Percentiles rank a stretch among this genome's conserved stretches.
Conservation (phyloP, 2,329 filamentous ascomycete species). For the Arachnomyces sp. region DNA sequence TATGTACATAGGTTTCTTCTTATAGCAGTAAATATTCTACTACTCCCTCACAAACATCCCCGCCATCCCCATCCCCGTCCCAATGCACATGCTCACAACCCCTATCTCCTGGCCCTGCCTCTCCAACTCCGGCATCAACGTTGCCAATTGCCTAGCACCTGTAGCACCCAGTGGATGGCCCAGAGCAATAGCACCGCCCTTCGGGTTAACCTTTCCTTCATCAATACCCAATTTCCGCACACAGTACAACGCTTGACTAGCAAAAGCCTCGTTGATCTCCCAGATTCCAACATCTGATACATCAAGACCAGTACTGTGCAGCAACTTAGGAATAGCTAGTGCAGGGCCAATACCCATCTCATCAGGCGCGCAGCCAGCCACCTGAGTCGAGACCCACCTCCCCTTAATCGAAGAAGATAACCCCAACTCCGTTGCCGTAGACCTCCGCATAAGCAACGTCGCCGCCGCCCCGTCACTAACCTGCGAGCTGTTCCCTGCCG, state of each 20-base stretch:
- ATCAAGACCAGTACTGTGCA: slow-evolving; percentile 58
- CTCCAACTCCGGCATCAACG: slow-evolving; percentile 61
- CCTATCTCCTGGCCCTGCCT: slow-evolving; percentile 63
- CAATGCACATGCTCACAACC: slow-evolving; percentile 85
- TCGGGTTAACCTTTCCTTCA: slow-evolving; percentile 70
- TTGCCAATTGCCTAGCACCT: slow-evolving; percentile 70
- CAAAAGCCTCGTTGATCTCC: slow-evolving; percentile 86
- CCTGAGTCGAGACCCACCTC: slow-evolving; percentile 69
- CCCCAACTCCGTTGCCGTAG: slow-evolving; percentile 65
- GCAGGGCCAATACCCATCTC: slow-evolving; percentile 93
- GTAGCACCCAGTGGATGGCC: slow-evolving; percentile 88
- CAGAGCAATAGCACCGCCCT: slow-evolving; percentile 88
- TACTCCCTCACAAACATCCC: slow-evolving; percentile 59
- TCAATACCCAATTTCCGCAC: slow-evolving; percentile 54
- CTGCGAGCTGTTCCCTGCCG: slow-evolving; percentile 78
- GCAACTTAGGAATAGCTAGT: slow-evolving; percentile 71
- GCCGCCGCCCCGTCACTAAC: slow-evolving; percentile 84
- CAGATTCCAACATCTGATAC: slow-evolving; percentile 68
- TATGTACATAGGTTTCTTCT: too few species aligned
- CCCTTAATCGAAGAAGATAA: slow-evolving; percentile 63
- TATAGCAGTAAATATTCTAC: too few species aligned
- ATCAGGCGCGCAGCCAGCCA: slow-evolving; percentile 72
- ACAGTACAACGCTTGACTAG: slow-evolving; percentile 59
- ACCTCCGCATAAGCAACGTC: slow-evolving; percentile 74
- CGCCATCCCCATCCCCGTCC: slow-evolving; percentile 72